Base-by-base conservation (phyloP, 306 rosid species). In the Vigna nakashimae region DNA sequence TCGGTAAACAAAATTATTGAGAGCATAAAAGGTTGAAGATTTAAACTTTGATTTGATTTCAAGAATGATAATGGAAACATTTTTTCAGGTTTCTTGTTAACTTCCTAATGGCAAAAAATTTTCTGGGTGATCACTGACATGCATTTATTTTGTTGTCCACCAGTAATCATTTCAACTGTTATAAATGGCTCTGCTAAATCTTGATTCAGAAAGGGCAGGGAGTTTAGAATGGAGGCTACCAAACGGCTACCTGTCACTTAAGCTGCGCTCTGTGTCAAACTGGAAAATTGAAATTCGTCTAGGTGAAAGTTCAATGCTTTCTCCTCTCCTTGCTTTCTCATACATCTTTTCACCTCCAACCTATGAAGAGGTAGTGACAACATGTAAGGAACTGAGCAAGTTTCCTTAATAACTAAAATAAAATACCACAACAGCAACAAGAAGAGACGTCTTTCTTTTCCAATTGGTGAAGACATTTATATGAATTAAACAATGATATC, bases 271-370 rank as follows among this genome's bases (percentile, higher is more conserved):
- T 58, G 89, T 83, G 78, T 92, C 93, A 79, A 95, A 92, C 88
- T 87, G 87, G 91, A 88, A 92, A 63, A 95, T 87, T 77, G 98
- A 95, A 76, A 95, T 91, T 51, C 87, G 91, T 82, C 98, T 86
- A 1, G 98, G 97, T 15, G 98, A 87, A 71, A 95, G 98, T 78
- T 95, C 98, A 38, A 92, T 85, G 82, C 91, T 95, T 86, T 95
- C 97, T 77, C 98, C 98, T 82, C 93, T 89, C 85, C 98, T 92
- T 84, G 98, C 98, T 83, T 92, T 95, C 42, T 95, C 97, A 71
- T 95, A 95, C 97, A 95, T 76, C 81, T 78, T 95, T 83, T 95
- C 98, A 52, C 98, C 98, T 80, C 98, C 98, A 49, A 95, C 95
- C 98, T 95, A 59, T 56, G 69, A 86, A 51, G 71, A 77, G 32